Conservation (phyloP, 2,329 filamentous ascomycete species). For the Waltergamsia citrina region DNA sequence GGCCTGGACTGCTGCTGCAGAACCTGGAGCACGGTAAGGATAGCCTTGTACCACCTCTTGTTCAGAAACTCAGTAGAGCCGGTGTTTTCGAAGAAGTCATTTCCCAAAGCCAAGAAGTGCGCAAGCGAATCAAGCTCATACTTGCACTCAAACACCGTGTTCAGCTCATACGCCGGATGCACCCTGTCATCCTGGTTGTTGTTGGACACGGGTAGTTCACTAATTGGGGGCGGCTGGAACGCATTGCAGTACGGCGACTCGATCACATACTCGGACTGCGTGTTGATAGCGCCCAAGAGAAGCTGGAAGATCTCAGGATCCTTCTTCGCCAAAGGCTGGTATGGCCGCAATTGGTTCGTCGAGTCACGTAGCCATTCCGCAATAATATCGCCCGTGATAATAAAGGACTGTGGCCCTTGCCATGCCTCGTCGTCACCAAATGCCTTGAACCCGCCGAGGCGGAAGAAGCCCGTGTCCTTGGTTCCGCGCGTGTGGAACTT, state of each 20-base stretch:
- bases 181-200: conserved; percentile 81
- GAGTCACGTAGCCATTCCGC: conserved; percentile 90
- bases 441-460: conserved; percentile 17
- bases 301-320: conserved; percentile 70
- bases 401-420: conserved; percentile 82
- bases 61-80: conserved; percentile 71
- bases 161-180: conserved; percentile 77
- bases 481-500: conserved; percentile 64
- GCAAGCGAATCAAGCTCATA: conserved; percentile 96
- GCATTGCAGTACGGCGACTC: conserved; percentile 96
- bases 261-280: conserved; percentile 90
- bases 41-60: conserved; percentile 65
- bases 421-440: conserved; percentile 51
- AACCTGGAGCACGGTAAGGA: conserved; percentile 65
- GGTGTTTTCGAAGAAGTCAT: conserved; percentile 78
- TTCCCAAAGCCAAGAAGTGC: conserved; percentile 76
- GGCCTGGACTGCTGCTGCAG: conserved; percentile 70
- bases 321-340: conserved; percentile 74
- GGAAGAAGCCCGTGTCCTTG: conserved; percentile 26
- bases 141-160: conserved; percentile 92
- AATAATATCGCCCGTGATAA: conserved; percentile 89
- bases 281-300: conserved; percentile 90
- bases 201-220: conserved; percentile 57
- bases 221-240: conserved; percentile 87
- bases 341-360: conserved; percentile 87